Conservation (phyloP, 805 yeast genomes). For the Lipomyces yamanashiensis region DNA sequence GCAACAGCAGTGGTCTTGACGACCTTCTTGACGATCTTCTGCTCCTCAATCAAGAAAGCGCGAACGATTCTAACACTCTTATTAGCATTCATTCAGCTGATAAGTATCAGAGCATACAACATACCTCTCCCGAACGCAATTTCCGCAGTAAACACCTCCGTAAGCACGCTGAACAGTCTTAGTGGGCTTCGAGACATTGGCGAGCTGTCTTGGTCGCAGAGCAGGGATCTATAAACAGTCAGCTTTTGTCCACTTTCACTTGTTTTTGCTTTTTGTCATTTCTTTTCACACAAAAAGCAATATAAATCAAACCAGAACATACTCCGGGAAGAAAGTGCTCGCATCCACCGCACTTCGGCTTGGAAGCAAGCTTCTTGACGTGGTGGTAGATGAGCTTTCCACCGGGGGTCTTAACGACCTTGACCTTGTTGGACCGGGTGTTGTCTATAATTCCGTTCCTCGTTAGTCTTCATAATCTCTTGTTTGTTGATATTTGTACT, state of each 20-base stretch:
- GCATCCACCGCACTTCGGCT: conserved; percentile 67
- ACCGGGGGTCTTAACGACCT: conserved; percentile 99
- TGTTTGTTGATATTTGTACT: neutral
- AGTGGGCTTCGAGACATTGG: conserved; percentile 90
- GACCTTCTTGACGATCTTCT: conserved; percentile 99
- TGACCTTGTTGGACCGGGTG: conserved; percentile 99
- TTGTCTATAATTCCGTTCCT: conserved; percentile 65
- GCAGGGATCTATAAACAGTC: conserved; percentile 58
- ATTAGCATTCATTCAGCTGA: no score
- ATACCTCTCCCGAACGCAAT: conserved; percentile 85
- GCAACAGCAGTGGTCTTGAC: conserved; percentile 89
- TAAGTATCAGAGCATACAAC: neutral
- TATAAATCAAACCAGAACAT: conserved; percentile 12
- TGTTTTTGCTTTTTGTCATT: no score
- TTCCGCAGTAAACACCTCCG: conserved; percentile 99
- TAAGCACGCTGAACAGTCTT: conserved; percentile 99
- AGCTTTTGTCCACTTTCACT: neutral
- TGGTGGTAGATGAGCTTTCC: conserved; percentile 98
- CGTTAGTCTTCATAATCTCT: conserved; percentile 37
- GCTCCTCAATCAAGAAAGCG: conserved; percentile 99
- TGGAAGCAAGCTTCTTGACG: conserved; percentile 75
- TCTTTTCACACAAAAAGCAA: no score
- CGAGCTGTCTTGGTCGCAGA: conserved; percentile 98
- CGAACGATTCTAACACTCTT: conserved; percentile 76
- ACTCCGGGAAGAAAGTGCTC: conserved; percentile 75